Evolutionary conservation across 768 basidiomycete species (phyloP).

Genomic region (Naganishia vaughanmartiniae): DNA sequence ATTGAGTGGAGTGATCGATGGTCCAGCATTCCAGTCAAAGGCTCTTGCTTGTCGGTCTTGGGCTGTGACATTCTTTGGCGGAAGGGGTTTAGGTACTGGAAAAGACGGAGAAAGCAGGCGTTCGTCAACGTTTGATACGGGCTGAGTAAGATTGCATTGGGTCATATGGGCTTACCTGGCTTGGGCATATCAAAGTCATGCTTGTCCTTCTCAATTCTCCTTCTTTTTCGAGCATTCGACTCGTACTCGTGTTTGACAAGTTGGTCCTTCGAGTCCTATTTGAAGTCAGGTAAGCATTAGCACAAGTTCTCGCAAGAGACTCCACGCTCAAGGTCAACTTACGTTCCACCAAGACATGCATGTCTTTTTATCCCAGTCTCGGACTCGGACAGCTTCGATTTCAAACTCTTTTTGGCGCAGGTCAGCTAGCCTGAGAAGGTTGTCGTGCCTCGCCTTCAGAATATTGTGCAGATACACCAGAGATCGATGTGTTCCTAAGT

Average conservation of each 20-base stretch:
- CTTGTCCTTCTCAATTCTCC: constrained; percentile 75
- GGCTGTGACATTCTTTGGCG: constrained; percentile 33
- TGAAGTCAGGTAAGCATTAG: constrained; percentile 20
- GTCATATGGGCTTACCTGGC: constrained; percentile 57
- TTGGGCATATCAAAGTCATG: constrained; percentile 70
- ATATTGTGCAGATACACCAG: constrained; percentile 75
- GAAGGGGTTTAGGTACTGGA: constrained; percentile 42
- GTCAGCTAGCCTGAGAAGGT: constrained; percentile 75
- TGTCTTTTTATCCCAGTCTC: constrained; percentile 68
- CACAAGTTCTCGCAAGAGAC: constrained; percentile 4
- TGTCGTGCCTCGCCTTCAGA: constrained; percentile 72
- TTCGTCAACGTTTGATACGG: neutral
- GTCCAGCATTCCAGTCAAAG: constrained; percentile 44
- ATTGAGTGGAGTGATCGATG: constrained; percentile 36
- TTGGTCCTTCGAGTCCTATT: constrained; percentile 70
- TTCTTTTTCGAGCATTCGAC: constrained; percentile 81
- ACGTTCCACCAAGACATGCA: constrained; percentile 94
- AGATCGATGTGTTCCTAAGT: constrained; percentile 77
- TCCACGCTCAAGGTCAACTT: constrained; percentile 38
- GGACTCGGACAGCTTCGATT: constrained; percentile 62
- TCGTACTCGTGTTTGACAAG: constrained; percentile 84
- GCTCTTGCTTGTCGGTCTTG: constrained; percentile 28
- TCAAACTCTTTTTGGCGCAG: constrained; percentile 69
- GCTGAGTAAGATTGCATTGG: neutral
- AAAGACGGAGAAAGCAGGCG: constrained; percentile 2